Base-by-base conservation (phyloP, 208 protist genomes). In the Acanthamoeba healyi region DNA sequence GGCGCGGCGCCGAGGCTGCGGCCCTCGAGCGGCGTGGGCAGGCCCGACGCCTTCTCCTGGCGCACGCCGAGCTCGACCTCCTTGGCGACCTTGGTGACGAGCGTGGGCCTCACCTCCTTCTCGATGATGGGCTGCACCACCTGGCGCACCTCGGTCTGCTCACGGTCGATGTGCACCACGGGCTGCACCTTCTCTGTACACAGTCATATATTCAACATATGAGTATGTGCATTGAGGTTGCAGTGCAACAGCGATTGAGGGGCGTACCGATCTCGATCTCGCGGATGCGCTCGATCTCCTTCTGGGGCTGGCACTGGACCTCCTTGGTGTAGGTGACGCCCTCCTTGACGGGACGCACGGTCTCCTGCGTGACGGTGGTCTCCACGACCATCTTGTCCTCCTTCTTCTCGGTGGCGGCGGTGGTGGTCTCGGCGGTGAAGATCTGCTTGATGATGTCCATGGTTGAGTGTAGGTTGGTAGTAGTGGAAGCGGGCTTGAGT, bases 131-230 rank as follows among this genome's bases (percentile, higher is more conserved):
- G 70, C 70, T 79, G 70, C 24, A 79, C 70, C 5, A 79, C 70
- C 70, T 79, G 70, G n/a, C 70, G n/a, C 34, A 79, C 70, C 26
- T 79, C 70, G 36, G 70, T 79, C 70, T 79, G 70, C 36, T 79
- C 70, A 42, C 70, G 70, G 70, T 79, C 70, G 14, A 79, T 44
- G 70, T 79, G 70, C n/a, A 79, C 70, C 34, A 79, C 70, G 36
- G 70, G 70, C 36, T 79, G n/a, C 70, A 79, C 70, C 70, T 79
- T 79, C 70, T 79, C 70, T 72, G n/a, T n/a, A n/a, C n/a, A n/a
- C n/a, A n/a, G n/a, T n/a, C n/a, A n/a, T n/a, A n/a, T n/a, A n/a
- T n/a, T n/a, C n/a, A n/a, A n/a, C n/a, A n/a, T n/a, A n/a, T n/a
- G n/a, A n/a, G n/a, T n/a, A n/a, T n/a, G n/a, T n/a, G n/a, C n/a